Base-by-base conservation (phyloP, 768 basidiomycete genomes). In the Hysterangium stoloniferum region DNA sequence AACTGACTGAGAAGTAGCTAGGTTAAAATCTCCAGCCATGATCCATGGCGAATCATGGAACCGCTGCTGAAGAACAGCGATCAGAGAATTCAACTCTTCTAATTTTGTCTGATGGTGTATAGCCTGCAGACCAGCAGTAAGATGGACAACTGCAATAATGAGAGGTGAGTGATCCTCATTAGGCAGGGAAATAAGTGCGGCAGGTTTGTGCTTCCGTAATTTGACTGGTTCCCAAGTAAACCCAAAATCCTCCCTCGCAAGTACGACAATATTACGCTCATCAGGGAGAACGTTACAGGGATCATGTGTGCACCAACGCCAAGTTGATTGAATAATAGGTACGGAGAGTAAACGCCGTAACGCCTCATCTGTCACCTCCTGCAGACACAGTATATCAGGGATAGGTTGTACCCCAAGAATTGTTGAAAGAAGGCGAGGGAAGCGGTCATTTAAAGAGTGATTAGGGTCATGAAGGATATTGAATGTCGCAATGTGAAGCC, bases 311-410 rank as follows among this genome's bases (percentile, higher is more conserved):
- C 51, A 58, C 34, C 20, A 58, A 11, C 9, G 28, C 40, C 52
- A 59, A 15, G 17, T 33, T 20, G 45, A 41, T 25, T 32, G 24
- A 15, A 56, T 43, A 12, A 7, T 15, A 19, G 41, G 13, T 12
- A 40, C 20, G 15, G 33, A 8, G 1, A 58, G 44, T 11, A 61
- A 31, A 7, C 24, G 34, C 2, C 22, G 33, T 4, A 61, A 35
- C 25, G 45, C 44, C 7, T 55, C 54, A 27, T 60, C 59, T 11
- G 59, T 53, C 19, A 59, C 52, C 43, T 61, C 59, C 38, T 61
- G 59, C 20, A 61, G 36, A 29, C 52, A 56, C 17, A 58, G 25
- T 25, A 59, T 42, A 44, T 61, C 59, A n/a, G 56, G 40, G 13
- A 44, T 25, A 11, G 42, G 42, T 50, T 20, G 8, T 48, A 45